Conservation (phyloP, 352 stramenopile species). For the Phytopythium boreale region DNA sequence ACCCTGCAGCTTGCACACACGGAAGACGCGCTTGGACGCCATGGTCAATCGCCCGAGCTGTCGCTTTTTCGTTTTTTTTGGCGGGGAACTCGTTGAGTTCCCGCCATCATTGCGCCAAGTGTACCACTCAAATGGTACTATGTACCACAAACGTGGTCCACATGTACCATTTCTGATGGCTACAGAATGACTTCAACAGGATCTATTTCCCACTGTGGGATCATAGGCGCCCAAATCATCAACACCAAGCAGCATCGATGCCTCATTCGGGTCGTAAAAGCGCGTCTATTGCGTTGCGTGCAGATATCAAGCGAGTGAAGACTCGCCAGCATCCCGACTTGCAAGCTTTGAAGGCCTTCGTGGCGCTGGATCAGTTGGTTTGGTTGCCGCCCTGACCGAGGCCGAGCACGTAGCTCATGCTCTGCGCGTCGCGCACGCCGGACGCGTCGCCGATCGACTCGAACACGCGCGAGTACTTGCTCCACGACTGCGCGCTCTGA, state of each 20-base stretch:
- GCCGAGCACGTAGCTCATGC: slow-evolving; percentile 87
- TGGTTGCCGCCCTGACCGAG: slow-evolving; percentile 74
- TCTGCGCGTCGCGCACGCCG: slow-evolving; percentile 79
- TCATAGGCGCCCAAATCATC: no score
- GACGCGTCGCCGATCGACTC: slow-evolving; percentile 65
- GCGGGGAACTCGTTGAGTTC: slow-evolving; percentile 1
- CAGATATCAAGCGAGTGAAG: neutral
- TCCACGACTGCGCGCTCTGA: slow-evolving; percentile 83
- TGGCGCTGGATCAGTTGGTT: slow-evolving; percentile 43
- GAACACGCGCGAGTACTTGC: slow-evolving; percentile 67
- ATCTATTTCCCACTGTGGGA: neutral
- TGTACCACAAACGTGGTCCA: neutral
- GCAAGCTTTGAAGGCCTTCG: neutral
- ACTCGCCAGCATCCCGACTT: neutral
- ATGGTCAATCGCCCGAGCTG: slow-evolving; percentile 19
- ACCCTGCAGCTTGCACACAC: slow-evolving; percentile 81
- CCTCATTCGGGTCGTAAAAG: neutral
- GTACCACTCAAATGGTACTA: neutral
- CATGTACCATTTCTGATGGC: neutral
- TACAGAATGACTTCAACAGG: neutral
- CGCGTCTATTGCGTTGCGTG: neutral
- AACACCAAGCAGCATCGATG: neutral
- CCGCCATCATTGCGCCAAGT: slow-evolving; percentile 8
- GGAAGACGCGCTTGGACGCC: slow-evolving; percentile 79
- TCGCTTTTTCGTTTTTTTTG: slow-evolving; percentile 3